Evolutionary conservation across 1,139 yeast species (phyloP).

Genomic region (Hansenula sp.): DNA sequence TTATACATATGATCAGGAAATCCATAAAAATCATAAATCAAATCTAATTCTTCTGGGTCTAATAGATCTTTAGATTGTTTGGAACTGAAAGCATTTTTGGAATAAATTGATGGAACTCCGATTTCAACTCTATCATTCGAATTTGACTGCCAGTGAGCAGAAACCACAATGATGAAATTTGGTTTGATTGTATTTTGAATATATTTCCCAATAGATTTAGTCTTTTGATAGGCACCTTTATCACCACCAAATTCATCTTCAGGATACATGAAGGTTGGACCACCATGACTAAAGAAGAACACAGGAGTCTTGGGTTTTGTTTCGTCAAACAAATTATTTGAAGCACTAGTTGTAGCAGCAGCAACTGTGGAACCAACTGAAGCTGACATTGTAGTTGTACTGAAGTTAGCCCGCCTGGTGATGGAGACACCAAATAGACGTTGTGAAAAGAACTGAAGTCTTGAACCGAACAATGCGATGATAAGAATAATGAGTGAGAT

Average conservation of each 20-base stretch:
- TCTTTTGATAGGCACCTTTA: conserved; percentile 53
- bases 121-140: conserved; percentile 40
- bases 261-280: conserved; percentile 65
- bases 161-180: conserved; percentile 57
- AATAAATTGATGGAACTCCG: conserved; percentile 31
- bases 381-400: background rate
- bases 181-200: conserved; percentile 52
- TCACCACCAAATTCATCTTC: conserved; percentile 41
- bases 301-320: conserved; percentile 38
- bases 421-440: conserved; percentile 1
- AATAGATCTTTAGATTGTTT: background rate
- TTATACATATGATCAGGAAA: conserved; percentile 62
- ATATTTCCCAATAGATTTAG: conserved; percentile 44
- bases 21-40: conserved; percentile 71
- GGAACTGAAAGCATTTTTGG: background rate
- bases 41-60: conserved; percentile 21
- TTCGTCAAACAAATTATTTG: conserved; percentile 7
- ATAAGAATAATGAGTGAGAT: conserved; percentile 5
- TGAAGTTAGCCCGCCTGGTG: background rate
- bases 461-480: conserved; percentile 16
- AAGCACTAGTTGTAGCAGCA: conserved; percentile 1
- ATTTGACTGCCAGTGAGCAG: conserved; percentile 74
- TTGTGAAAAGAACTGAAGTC: background rate
- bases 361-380: background rate
- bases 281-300: conserved; percentile 72